Conservation (phyloP, 306 rosid genomes). For the Rosa lucieae region DNA sequence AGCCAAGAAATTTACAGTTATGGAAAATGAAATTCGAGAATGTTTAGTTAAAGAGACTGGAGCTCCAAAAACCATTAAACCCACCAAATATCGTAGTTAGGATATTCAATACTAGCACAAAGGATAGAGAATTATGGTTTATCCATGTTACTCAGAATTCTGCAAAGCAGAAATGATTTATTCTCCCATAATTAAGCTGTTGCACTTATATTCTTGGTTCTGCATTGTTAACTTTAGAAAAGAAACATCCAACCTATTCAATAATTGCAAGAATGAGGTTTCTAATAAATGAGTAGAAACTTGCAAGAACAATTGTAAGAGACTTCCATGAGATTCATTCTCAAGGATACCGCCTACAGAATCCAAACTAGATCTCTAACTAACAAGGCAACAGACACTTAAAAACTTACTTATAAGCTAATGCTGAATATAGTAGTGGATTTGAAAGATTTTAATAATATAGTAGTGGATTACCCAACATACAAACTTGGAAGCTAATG, state of each 20-base stretch:
- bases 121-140: background rate
- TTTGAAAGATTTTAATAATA: background rate
- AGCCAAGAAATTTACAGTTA: background rate
- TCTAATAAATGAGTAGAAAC: background rate
- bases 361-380: background rate
- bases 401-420: background rate
- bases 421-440: too few species aligned
- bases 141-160: background rate
- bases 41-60: background rate
- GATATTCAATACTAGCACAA: background rate
- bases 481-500: background rate
- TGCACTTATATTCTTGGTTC: background rate
- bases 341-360: background rate
- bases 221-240: background rate
- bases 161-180: background rate
- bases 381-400: background rate
- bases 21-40: background rate
- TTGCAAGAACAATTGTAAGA: background rate
- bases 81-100: background rate
- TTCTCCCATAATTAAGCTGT: background rate
- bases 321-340: background rate
- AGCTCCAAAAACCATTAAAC: background rate
- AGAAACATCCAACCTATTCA: background rate
- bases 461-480: background rate
- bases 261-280: background rate